Base-by-base conservation (phyloP, 805 yeast genomes). In the Zygotorulaspora florentina region DNA sequence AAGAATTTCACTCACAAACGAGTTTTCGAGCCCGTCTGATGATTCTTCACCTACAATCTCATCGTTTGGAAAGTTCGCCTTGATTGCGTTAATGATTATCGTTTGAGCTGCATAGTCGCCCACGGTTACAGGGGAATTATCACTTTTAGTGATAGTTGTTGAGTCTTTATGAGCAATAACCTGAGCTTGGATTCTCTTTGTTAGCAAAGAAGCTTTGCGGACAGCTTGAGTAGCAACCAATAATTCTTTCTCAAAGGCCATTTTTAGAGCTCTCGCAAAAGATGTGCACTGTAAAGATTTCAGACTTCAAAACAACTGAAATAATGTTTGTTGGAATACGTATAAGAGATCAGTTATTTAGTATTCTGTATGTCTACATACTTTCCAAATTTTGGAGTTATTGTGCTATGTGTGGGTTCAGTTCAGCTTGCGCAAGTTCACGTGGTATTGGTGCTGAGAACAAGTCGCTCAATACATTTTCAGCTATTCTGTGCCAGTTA, bases 61-160 rank as follows among this genome's bases (percentile, higher is more conserved):
- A 64, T 93, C 99, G 3, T 61, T 54, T 1, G 97, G 96, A 71
- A 93, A 93, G 53, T 83, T 85, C 43, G 77, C 65, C 58, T 78
- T 74, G 47, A 93, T 77, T 2, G 96, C 90, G 47, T 87, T 80
- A 66, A 89, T 91, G 47, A 93, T 81, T 37, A 91, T 79, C 0
- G 96, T 96, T 61, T 93, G 99, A 0, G 97, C 90, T 3, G 96
- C 96, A 62, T 85, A 93, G 65, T 93, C 99, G 13, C 98, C 99
- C 45, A 87, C 73, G 1, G 99, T 93, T 12, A 93, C 99, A 1
- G 99, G 99, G 1, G 96, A 87, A 51, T 81, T 80, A 64, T 91
- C 99, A 34, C 77, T 76, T 63, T 93, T 93, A 49, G 88, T 83
- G 46, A 88, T 77, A 39, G 87, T 85, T 51, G 68, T 73, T 48